Conservation (phyloP, 495 filamentous ascomycete genomes). For the Cladorrhinum samala region DNA sequence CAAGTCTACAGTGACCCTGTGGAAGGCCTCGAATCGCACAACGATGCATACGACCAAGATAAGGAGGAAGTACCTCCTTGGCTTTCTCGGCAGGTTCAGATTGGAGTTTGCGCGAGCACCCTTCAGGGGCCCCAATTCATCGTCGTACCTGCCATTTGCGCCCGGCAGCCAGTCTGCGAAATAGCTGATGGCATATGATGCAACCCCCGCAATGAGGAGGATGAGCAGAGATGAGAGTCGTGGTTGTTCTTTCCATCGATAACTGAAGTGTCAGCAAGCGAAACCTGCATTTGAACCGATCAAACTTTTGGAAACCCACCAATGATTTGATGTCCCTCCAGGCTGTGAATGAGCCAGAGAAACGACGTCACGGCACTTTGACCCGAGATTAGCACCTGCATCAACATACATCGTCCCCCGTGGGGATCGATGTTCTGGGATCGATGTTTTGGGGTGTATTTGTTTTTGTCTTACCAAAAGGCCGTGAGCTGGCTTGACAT, state of each 20-base stretch:
- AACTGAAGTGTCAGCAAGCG: neutral
- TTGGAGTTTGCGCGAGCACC: conserved; percentile 10
- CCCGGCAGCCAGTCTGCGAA: conserved; percentile 41
- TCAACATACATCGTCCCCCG: too few relatives aligned
- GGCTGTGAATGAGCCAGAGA: conserved; percentile 36
- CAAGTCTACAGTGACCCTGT: conserved; percentile 30
- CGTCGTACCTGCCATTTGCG: conserved; percentile 40
- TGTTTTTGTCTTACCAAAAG: conserved; percentile 30
- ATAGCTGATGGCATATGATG: conserved; percentile 34
- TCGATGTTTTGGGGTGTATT: neutral
- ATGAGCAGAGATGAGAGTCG: conserved; percentile 35
- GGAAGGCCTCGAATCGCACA: conserved; percentile 36
- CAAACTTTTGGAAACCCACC: conserved; percentile 22
- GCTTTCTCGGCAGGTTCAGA: conserved; percentile 34
- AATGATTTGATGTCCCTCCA: conserved; percentile 42
- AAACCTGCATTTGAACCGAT: too few relatives aligned
- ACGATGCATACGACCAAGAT: conserved; percentile 35
- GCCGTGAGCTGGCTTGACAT: conserved; percentile 34
- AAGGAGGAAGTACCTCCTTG: conserved; percentile 37
- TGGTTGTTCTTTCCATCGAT: conserved; percentile 31
- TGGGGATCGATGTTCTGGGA: too few relatives aligned
- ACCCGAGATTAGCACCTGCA: neutral
- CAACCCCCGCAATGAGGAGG: conserved; percentile 28
- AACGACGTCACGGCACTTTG: conserved; percentile 39
- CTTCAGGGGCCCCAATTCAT: conserved; percentile 28